phyloP scores from a whole-genome alignment of 2,329 filamentous ascomycete species.

The Apiospora marii region DNA sequence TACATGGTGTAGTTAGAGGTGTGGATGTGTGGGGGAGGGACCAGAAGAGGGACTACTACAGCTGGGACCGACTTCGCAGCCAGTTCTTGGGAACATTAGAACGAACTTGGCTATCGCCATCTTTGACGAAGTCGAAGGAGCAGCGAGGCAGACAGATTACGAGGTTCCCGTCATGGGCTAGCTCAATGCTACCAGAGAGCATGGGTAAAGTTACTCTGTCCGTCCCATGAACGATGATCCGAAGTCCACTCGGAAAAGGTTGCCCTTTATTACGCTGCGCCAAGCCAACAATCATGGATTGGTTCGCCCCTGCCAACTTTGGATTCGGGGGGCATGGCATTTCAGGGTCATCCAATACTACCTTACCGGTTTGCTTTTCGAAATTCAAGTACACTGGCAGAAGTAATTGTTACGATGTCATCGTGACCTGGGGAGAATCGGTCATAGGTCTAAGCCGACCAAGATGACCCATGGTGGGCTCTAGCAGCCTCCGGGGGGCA shows the following conservation, averaged over 20 bases:
- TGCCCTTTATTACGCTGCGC: neutral
- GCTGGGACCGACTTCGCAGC: neutral
- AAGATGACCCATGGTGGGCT: neutral
- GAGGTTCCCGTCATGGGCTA: neutral
- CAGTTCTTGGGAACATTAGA: neutral
- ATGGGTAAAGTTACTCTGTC: neutral
- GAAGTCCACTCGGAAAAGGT: neutral
- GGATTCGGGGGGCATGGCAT: neutral
- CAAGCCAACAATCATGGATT: neutral
- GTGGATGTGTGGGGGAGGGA: neutral
- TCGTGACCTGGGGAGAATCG: neutral
- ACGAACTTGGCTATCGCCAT: neutral
- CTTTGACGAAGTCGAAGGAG: neutral
- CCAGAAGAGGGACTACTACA: neutral
- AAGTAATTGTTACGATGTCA: neutral
- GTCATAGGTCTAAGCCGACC: neutral
- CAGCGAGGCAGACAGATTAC: neutral
- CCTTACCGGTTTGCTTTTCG: no score
- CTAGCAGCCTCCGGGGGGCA: neutral
- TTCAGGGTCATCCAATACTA: neutral
- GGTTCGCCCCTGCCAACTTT: constrained; percentile 12
- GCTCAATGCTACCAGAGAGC: neutral
- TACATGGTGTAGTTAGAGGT: neutral
- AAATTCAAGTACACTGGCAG: neutral
- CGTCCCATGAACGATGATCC: neutral